Base-by-base conservation (phyloP, 2,329 filamentous ascomycete genomes). In the Xylariaceae sp. region DNA sequence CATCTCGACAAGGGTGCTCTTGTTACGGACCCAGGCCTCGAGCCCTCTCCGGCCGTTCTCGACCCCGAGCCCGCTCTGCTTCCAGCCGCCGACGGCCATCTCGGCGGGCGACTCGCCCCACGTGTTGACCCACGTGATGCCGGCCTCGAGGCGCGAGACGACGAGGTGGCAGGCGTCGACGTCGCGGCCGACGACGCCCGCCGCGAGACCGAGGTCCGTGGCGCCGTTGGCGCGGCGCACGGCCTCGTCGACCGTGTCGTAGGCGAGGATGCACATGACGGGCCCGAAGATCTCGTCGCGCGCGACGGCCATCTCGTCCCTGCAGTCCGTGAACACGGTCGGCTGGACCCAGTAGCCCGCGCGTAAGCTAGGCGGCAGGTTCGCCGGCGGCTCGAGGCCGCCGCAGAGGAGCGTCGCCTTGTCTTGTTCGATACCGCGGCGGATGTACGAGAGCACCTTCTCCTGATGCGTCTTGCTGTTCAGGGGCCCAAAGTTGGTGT, bases 1-100 rank as follows among this genome's bases (percentile, higher is more conserved):
- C 72, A 89, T 84, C 61, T 94, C 88, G 2, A 94, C 81, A 19
- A 94, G 63, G 2, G 87, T 94, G 63, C 87, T 94, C 71, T 92
- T 94, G 53, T 89, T 92, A 64, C 79, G 72, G 36, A 88, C 75
- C 82, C 88, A 95, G 3, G 85, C 83, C 61, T 85, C 81, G 38
- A 95, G 71, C 0, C 88, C 88, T 53, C 75, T 78, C 42, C 79
- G 71, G 3, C 88, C 88, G 60, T 95, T 95, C 70, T 94, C 88
- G 2, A 94, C 81, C 0, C 88, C 88, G 8, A 94, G 66, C 23
- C 88, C 88, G 58, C 87, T 94, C 72, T 85, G 74, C 69, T 94
- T 94, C 88, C 88, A 94, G 0, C 88, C 88, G 8, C 88, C 88
- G 0, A 94, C 88, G 2, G 84, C 83, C 88, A 94, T 94, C 69